These are phyloP conservation scores for Tinospora cordifolia DNA, from an alignment of 164 flowering plant genomes.

Conservation along the genomic window DNA sequence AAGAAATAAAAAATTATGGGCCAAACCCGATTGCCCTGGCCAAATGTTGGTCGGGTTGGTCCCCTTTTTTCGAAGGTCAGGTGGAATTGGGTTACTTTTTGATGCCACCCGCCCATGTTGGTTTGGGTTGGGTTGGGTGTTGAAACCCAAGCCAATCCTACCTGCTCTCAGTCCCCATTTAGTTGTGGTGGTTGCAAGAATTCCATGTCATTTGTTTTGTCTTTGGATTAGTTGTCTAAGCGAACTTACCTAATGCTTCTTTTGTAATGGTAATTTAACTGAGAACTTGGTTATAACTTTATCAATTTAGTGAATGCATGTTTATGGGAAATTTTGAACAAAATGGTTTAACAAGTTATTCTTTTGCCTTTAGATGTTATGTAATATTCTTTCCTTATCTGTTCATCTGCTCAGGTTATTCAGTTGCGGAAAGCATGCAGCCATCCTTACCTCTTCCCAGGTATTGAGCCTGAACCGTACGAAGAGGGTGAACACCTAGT, in stretches of 20 bases:
- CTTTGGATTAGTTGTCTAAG: background rate
- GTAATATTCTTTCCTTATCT: slow-evolving; percentile 2
- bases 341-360: background rate
- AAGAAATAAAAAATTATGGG: too few species aligned
- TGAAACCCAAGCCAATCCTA: too few species aligned
- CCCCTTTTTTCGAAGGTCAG: too few species aligned
- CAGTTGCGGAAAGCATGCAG: slow-evolving; percentile 91
- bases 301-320: background rate
- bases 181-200: too few species aligned
- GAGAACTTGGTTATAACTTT: background rate
- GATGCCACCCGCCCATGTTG: too few species aligned
- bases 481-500: slow-evolving; percentile 94
- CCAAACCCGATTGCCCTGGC: too few species aligned
- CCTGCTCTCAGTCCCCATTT: too few species aligned
- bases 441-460: slow-evolving; percentile 93
- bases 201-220: background rate
- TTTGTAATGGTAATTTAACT: background rate
- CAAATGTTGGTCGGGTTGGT: too few species aligned
- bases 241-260: background rate
- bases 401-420: slow-evolving; percentile 47
- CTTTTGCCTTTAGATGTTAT: slow-evolving; percentile 1
- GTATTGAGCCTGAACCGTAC: slow-evolving; percentile 97
- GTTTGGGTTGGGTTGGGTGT: too few species aligned
- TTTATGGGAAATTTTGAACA: background rate
- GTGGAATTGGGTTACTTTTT: too few species aligned